A percentile compares a stretch with the other conserved stretches of the same genome.
Evolutionary conservation across 2,329 filamentous ascomycete species (phyloP).

Genomic region (Graphiopsis chlorocephala): DNA sequence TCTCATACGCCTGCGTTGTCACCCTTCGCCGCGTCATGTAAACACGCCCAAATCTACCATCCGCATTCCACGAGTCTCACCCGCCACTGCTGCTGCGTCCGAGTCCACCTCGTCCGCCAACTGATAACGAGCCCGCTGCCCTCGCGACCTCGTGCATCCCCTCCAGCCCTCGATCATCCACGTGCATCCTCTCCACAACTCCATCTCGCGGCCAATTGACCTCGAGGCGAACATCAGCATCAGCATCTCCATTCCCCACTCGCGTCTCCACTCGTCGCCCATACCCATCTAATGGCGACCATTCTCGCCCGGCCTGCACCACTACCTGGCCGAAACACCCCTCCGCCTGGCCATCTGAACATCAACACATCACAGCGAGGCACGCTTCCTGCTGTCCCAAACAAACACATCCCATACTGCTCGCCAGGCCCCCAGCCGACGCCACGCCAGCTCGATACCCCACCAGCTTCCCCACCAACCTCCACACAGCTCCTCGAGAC

Average conservation of each 20-base stretch:
- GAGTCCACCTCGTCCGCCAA: neutral
- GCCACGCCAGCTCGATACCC: conserved; percentile 48
- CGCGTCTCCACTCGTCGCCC: neutral
- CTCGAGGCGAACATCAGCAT: neutral
- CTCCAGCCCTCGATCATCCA: neutral
- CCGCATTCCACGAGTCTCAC: conserved; percentile 12
- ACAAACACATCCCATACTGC: conserved; percentile 87
- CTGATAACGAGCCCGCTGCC: conserved; percentile 5
- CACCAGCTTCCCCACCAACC: conserved; percentile 59
- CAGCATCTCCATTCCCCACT: neutral
- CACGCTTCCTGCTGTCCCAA: conserved; percentile 65
- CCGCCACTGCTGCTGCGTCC: neutral
- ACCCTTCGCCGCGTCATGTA: conserved; percentile 14
- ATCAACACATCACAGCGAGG: conserved; percentile 57
- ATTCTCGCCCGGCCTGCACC: conserved; percentile 15
- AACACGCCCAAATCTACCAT: conserved; percentile 6
- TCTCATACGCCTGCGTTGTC: neutral
- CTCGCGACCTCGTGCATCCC: neutral
- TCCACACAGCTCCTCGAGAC: conserved; percentile 56
- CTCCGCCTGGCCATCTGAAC: conserved; percentile 53
- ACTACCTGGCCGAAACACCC: conserved; percentile 15
- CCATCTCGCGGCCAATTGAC: conserved; percentile 7
- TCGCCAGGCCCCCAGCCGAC: conserved; percentile 68
- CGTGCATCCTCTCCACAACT: neutral
- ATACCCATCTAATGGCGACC: conserved; percentile 22